Base-by-base conservation (phyloP, 129 eudicot genomes). In the Helichrysum umbraculigerum region DNA sequence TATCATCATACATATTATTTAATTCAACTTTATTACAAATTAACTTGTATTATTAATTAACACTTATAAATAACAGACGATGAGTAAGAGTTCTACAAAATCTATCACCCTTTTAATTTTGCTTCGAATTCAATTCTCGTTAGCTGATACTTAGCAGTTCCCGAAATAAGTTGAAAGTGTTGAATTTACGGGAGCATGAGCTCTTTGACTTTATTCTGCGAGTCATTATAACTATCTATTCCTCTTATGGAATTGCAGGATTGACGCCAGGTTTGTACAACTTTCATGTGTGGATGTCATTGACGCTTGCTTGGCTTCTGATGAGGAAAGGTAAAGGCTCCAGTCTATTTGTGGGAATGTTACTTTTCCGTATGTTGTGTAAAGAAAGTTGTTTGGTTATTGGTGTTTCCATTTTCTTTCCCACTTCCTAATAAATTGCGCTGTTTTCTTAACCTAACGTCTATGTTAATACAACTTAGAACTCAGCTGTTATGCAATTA, bases 281-380 rank as follows among this genome's bases (percentile, higher is more conserved):
- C 1, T 5, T 11, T 20, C 44, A 3, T n/a, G 28, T 16, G 21
- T 35, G 47, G 16, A 19, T 37, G 81, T 76, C 52, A 57, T 76
- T 37, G 81, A 76, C 7, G 57, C 81, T 76, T 76, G 74, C 62
- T 62, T 76, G 32, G 67, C 59, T 39, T 76, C 28, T 67, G 37
- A 76, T 4, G 81, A 76, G 74, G 74, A 76, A 54, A 54, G 30
- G 80, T 67, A 52, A 76, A 67, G 32, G 32, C 54, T 69, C 21
- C 19, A 4, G 47, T 64, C 33, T 75, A 64, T 63, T 32, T 32
- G 34, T 32, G 34, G 3, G 34, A 32, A 32, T 2, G 34, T 32
- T 32, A 32, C 1, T 32, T 32, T 51, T 35, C 15, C 12, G 25
- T 29, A n/a, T 39, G 22, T 41, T 21, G 10, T 3, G 14, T 7